phyloP scores from a whole-genome alignment of 345 rosid species.

The Erucastrum elatum region DNA sequence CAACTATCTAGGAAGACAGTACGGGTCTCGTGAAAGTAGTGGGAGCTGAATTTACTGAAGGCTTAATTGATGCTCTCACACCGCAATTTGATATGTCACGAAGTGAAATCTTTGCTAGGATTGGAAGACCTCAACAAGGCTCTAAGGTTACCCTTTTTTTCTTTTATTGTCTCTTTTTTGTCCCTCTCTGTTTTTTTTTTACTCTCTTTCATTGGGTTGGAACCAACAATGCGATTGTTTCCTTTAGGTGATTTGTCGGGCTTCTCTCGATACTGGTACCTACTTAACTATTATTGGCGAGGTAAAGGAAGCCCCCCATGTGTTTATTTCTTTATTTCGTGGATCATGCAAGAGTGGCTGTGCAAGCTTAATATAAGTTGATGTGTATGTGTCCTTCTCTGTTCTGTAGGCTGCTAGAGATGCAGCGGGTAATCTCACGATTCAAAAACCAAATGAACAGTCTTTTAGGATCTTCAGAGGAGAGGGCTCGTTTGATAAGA shows the following conservation, averaged over 20 bases:
- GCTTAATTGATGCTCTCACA: not conserved
- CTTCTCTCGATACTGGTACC: constrained; percentile 6
- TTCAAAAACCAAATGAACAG: not conserved
- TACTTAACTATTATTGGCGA: not conserved
- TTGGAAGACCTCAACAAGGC: not conserved
- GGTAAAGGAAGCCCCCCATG: constrained; percentile 1
- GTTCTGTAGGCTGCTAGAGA: constrained; percentile 19
- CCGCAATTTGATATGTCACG: not conserved
- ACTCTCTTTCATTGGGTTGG: not conserved
- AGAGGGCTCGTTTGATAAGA: constrained; percentile 9
- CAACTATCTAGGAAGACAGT: not conserved
- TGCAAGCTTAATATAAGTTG: not conserved
- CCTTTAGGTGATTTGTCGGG: not conserved
- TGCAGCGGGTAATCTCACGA: constrained; percentile 11
- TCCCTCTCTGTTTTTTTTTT: not conserved
- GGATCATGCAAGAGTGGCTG: not conserved
- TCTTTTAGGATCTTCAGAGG: not conserved
- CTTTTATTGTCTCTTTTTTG: not conserved
- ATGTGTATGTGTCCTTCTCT: not conserved
- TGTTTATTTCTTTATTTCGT: not conserved
- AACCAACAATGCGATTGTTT: not conserved
- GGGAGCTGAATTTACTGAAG: not conserved
- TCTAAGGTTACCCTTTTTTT: not conserved
- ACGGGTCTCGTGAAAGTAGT: not conserved
- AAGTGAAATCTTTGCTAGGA: not conserved